Conservation (phyloP, 306 rosid species). For the Begonia fuchsioides region DNA sequence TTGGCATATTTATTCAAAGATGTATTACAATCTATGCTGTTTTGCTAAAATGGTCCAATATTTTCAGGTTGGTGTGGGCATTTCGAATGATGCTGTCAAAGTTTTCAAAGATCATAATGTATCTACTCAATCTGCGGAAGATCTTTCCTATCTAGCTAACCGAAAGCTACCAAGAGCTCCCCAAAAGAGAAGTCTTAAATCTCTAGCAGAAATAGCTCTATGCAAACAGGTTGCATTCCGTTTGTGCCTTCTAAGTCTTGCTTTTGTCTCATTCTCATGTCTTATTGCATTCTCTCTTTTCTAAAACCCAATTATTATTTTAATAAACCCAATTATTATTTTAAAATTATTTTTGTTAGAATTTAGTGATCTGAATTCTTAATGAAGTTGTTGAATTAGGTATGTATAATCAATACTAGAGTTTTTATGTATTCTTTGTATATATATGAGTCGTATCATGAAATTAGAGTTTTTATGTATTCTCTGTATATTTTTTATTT, state of each 20-base stretch:
- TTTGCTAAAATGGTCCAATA: constrained; percentile 1
- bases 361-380: too few species aligned
- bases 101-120: constrained; percentile 54
- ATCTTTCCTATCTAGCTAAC: constrained; percentile 54
- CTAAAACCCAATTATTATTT: too few species aligned
- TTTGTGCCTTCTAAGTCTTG: not conserved
- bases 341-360: too few species aligned
- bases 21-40: not conserved
- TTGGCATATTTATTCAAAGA: constrained; percentile 10
- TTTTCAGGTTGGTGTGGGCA: constrained; percentile 76
- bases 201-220: constrained; percentile 50
- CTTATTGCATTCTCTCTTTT: not conserved
- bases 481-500: too few species aligned
- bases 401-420: too few species aligned
- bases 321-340: not conserved
- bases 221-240: constrained; percentile 45
- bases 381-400: too few species aligned
- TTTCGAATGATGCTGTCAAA: constrained; percentile 52
- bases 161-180: constrained; percentile 46
- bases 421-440: too few species aligned
- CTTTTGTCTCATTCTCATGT: not conserved
- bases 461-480: too few species aligned
- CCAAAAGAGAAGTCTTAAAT: constrained; percentile 49
- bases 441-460: too few species aligned
- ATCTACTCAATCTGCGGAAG: constrained; percentile 49